Evolutionary conservation across 2,329 filamentous ascomycete species (phyloP).

Genomic region (Fusarium guadeloupense): DNA sequence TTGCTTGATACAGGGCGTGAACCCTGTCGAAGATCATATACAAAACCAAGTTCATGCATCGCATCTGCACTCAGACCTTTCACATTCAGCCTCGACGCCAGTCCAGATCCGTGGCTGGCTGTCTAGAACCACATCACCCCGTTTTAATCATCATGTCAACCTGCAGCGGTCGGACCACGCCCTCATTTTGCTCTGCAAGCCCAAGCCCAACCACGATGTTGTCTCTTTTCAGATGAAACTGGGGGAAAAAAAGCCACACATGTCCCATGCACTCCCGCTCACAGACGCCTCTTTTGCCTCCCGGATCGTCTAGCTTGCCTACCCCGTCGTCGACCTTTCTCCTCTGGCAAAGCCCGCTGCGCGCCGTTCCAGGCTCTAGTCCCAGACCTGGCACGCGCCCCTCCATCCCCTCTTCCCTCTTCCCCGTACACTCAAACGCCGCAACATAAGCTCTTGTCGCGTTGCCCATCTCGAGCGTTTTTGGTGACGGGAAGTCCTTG

Average conservation of each 20-base stretch:
- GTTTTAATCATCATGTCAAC: neutral
- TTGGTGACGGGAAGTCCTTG: neutral
- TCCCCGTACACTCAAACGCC: constrained; percentile 30
- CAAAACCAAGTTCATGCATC: too few species aligned
- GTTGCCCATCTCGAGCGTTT: neutral
- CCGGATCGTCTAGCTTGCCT: neutral
- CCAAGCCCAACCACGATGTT: neutral
- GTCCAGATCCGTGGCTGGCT: constrained; percentile 22
- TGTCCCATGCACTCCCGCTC: constrained; percentile 10
- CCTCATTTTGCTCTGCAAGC: too few species aligned
- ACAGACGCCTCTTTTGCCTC: constrained; percentile 4
- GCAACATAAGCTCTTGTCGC: neutral
- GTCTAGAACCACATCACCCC: constrained; percentile 13
- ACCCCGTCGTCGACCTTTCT: neutral
- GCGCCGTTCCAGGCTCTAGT: constrained; percentile 20
- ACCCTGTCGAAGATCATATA: constrained; percentile 5
- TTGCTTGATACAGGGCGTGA: neutral
- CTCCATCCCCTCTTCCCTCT: neutral
- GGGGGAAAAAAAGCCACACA: constrained; percentile 8
- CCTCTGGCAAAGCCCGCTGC: neutral
- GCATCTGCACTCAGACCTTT: constrained; percentile 3
- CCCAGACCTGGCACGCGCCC: neutral
- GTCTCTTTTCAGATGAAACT: neutral
- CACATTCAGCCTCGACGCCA: constrained; percentile 21
- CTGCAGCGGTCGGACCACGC: neutral